Base-by-base conservation (phyloP, 345 rosid genomes). In the Pistacia vera region DNA sequence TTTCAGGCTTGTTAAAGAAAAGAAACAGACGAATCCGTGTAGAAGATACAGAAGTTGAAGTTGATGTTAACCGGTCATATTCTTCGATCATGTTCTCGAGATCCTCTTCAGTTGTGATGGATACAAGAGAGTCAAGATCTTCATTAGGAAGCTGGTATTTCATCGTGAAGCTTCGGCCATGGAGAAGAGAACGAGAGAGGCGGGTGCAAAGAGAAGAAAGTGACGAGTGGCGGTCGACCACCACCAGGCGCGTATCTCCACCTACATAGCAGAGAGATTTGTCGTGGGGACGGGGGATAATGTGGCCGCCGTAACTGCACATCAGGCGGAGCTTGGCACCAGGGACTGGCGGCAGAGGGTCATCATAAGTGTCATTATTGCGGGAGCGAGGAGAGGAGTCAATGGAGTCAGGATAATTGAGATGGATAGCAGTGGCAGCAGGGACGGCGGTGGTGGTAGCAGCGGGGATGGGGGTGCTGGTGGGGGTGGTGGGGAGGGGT, bases 271-370 rank as follows among this genome's bases (percentile, higher is more conserved):
- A 85, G 70, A 95, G 86, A 17, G 92, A 79, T 74, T 88, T 93
- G 85, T 95, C 92, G 69, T 93, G 97, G 3, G 97, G 97, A 17
- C 98, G 95, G 75, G 97, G 97, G 82, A 95, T 85, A 73, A 95
- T 95, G 76, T 89, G 97, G 28, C 97, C 98, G 8, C 92, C 93
- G 51, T 81, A 91, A 83, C 97, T 91, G 79, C 97, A 93, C 97
- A 95, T 93, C 0, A 95, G 83, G n/a, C 95, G 91, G 72, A 91
- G 95, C 80, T 86, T 92, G 52, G 87, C 79, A 9, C 87, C 89
- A 2, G 92, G 97, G 59, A 92, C 77, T 0, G 86, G 79, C 11
- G 90, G 85, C 13, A 91, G 89, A 16, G 79, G 79, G n/a, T 90
- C 89, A 22, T 77, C 83, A 59, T 72, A 66, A 8, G 14, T 11